Evolutionary conservation across 2,329 filamentous ascomycete genomes (phyloP), one percentile per base, ranked within the genome.

Genomic region (Calonectria hongkongensis): DNA sequence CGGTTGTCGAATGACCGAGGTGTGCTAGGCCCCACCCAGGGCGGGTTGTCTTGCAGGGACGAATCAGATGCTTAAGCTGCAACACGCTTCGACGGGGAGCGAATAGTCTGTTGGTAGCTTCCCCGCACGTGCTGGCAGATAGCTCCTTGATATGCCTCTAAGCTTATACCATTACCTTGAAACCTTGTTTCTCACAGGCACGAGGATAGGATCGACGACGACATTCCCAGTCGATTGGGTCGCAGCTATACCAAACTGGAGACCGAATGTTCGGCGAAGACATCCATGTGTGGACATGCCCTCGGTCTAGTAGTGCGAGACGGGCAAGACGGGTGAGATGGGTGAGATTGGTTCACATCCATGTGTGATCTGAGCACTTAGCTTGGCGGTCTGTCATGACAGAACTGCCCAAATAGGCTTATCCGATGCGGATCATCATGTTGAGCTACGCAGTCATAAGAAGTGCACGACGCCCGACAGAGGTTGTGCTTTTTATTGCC

Each of bases 81-180:
- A 60, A 71, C 78, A 79, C 78, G 78, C 78, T 64, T 72, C 71
- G 47, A 68, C 45, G 66, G 65, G 71, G 68, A 51, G 51, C 21
- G 6, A 68, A 70, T 66, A 63, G 54, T 66, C 63, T 15, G 70
- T 48, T 75, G 50, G 54, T 63, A 39, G 70, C 72, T 73, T 63
- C 71, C 72, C 74, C 70, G 73, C 78, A 80, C 77, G 77, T 80
- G 78, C 71, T 56, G 66, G 25, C 70, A 65, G 63, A 70, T 50
- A 73, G 56, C 58, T 64, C 58, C 43, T 58, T 58, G 45, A 64
- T 45, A 47, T 67, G 66, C 36, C 41, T 63, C 48, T 56, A 66
- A 73, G 67, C 66, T 70, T 73, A 58, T 70, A 41, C 50, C 18
- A 36, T 72, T 68, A 43, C 63, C 70, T 68, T 50, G 54, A 45